phyloP scores from a whole-genome alignment of 2,329 filamentous ascomycete species.

The Aspergillus sp. region DNA sequence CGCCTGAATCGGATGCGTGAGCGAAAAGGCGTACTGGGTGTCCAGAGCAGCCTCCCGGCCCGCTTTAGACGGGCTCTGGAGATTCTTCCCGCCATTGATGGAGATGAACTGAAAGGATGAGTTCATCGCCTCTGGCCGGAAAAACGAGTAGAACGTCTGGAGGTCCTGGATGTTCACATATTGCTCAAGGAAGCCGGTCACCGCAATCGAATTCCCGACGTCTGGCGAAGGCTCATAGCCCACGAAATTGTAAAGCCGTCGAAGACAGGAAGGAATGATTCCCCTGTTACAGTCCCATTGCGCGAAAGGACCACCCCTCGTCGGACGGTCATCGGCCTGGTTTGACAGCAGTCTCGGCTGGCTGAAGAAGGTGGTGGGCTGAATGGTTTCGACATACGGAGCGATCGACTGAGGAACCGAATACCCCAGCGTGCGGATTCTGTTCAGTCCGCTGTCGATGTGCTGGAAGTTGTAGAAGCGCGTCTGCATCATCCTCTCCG shows the following conservation, averaged over 20 bases:
- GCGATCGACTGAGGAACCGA: slow-evolving; percentile 50
- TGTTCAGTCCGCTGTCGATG: slow-evolving; percentile 30
- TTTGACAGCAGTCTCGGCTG: slow-evolving; percentile 37
- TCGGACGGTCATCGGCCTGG: slow-evolving; percentile 17
- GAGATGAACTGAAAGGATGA: slow-evolving; percentile 49
- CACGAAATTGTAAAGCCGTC: slow-evolving; percentile 40
- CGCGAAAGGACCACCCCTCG: slow-evolving; percentile 9
- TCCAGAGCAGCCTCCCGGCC: slow-evolving; percentile 56
- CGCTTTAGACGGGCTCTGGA: slow-evolving; percentile 34
- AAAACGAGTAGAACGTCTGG: slow-evolving; percentile 46
- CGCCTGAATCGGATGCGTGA: slow-evolving; percentile 47
- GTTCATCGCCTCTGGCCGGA: slow-evolving; percentile 43
- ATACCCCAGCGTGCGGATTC: slow-evolving; percentile 50
- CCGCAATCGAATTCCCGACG: slow-evolving; percentile 32
- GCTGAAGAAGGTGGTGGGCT: slow-evolving; percentile 57
- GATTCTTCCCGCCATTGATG: slow-evolving; percentile 48
- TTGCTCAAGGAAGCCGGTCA: slow-evolving; percentile 43
- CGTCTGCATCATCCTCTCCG: slow-evolving; percentile 49
- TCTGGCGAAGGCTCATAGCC: slow-evolving; percentile 20
- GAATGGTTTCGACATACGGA: slow-evolving; percentile 51
- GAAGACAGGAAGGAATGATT: slow-evolving; percentile 42
- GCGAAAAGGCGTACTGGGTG: slow-evolving; percentile 50
- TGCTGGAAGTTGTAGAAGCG: slow-evolving; percentile 50
- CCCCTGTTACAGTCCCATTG: slow-evolving; percentile 28
- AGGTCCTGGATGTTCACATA: slow-evolving; percentile 48